These are phyloP conservation scores for Talaromyces islandicus DNA, from an alignment of 2,329 filamentous ascomycete genomes.

Conservation along the genomic window DNA sequence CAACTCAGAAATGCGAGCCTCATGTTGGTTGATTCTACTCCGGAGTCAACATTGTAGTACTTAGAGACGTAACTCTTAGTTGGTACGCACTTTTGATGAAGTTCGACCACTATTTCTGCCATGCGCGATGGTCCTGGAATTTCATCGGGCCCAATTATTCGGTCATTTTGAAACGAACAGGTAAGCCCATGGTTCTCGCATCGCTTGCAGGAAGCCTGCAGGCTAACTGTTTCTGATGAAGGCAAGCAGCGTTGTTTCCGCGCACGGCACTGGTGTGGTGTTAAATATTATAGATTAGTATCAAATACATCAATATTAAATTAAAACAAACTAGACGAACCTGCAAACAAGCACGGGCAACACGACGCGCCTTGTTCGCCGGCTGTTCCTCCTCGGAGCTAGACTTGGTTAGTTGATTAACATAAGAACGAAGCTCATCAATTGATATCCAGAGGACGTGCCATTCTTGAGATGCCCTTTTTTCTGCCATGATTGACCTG, in stretches of 20 bases:
- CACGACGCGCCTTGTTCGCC: background rate
- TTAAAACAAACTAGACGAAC: background rate
- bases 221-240: slow-evolving; percentile 1
- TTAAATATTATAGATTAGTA: background rate
- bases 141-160: slow-evolving; percentile 2
- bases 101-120: slow-evolving; percentile 13
- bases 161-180: slow-evolving; percentile 14
- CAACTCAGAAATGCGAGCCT: slow-evolving; percentile 1
- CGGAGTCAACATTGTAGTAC: background rate
- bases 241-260: slow-evolving; percentile 14
- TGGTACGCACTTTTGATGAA: slow-evolving; percentile 8
- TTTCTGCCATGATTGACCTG: background rate
- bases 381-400: background rate
- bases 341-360: background rate
- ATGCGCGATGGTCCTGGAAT: slow-evolving; percentile 11
- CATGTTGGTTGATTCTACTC: slow-evolving; percentile 4
- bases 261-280: slow-evolving; percentile 13
- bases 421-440: background rate
- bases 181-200: slow-evolving; percentile 9
- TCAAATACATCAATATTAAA: background rate
- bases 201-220: slow-evolving; percentile 12
- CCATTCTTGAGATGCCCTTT: background rate
- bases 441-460: background rate
- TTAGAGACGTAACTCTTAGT: background rate
- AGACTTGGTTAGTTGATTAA: background rate